phyloP scores from a whole-genome alignment of 345 rosid genomes.

The Syzygium oleosum region DNA sequence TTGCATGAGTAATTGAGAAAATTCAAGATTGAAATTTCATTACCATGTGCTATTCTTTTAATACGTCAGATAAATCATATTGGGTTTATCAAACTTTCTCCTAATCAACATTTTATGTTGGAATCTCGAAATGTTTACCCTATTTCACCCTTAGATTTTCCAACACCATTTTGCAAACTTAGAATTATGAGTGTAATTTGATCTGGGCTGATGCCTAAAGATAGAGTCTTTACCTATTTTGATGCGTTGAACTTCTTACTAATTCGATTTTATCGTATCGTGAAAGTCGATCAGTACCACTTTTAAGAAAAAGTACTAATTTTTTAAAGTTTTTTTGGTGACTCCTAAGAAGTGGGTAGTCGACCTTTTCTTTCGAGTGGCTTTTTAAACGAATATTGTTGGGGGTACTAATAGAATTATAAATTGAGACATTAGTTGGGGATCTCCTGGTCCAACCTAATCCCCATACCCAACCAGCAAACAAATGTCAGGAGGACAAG shows the following conservation, averaged over 20 bases:
- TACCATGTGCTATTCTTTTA: no score
- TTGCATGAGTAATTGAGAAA: no score
- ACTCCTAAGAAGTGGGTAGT: background rate
- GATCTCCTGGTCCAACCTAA: background rate
- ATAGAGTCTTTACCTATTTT: background rate
- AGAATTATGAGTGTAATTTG: background rate
- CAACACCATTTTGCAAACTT: background rate
- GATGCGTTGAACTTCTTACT: background rate
- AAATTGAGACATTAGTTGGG: background rate
- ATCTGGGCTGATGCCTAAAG: rapidly evolving
- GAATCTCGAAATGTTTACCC: background rate
- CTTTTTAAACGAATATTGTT: background rate
- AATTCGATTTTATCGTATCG: background rate
- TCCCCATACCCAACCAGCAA: background rate
- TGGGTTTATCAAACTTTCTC: background rate
- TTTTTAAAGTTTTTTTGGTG: background rate
- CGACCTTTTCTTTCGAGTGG: background rate
- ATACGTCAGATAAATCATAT: background rate
- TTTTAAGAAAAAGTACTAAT: background rate
- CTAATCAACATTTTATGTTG: background rate
- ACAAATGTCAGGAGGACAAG: background rate
- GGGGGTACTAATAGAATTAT: background rate
- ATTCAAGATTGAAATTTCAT: no score
- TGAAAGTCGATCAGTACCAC: background rate
- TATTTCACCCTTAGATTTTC: background rate